Evolutionary conservation across 2,329 filamentous ascomycete species (phyloP).

Genomic region (Fusarium burgessii): DNA sequence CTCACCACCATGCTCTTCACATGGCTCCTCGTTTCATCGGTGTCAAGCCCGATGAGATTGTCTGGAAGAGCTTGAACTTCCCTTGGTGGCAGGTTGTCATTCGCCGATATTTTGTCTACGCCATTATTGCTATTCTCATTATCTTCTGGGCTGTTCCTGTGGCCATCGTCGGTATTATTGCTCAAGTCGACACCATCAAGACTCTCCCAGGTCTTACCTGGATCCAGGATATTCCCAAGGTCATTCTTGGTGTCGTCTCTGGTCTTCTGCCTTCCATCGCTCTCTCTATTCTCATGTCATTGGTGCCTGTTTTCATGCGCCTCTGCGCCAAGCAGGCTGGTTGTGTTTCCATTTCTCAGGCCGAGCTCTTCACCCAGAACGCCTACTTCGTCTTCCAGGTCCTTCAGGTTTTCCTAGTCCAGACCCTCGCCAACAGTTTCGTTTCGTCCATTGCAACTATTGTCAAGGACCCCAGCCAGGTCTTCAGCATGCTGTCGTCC

Average conservation of each 20-base stretch:
- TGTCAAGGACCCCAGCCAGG: constrained; percentile 68
- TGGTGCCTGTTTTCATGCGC: constrained; percentile 77
- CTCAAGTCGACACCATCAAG: constrained; percentile 81
- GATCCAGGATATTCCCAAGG: constrained; percentile 75
- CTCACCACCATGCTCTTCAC: constrained; percentile 83
- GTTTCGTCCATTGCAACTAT: constrained; percentile 75
- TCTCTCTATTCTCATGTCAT: constrained; percentile 83
- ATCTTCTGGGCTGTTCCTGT: constrained; percentile 87
- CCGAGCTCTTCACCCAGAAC: constrained; percentile 92
- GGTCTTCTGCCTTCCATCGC: constrained; percentile 85
- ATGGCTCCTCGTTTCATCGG: constrained; percentile 89
- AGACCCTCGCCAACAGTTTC: constrained; percentile 84
- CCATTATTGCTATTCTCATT: constrained; percentile 77
- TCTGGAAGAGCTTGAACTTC: constrained; percentile 82
- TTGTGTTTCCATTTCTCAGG: constrained; percentile 79
- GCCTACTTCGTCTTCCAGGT: constrained; percentile 93
- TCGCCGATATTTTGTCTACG: constrained; percentile 72
- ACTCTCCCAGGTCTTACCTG: constrained; percentile 77
- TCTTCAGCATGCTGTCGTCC: constrained; percentile 74
- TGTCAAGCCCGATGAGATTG: constrained; percentile 81
- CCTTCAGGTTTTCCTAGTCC: constrained; percentile 92
- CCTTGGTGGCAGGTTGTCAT: constrained; percentile 81
- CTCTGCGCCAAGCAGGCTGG: constrained; percentile 81
- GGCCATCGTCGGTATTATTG: constrained; percentile 84
- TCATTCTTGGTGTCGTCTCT: constrained; percentile 82